Base-by-base conservation (phyloP, 192 early-diverging fungal genomes). In the Coemansia sp. region DNA sequence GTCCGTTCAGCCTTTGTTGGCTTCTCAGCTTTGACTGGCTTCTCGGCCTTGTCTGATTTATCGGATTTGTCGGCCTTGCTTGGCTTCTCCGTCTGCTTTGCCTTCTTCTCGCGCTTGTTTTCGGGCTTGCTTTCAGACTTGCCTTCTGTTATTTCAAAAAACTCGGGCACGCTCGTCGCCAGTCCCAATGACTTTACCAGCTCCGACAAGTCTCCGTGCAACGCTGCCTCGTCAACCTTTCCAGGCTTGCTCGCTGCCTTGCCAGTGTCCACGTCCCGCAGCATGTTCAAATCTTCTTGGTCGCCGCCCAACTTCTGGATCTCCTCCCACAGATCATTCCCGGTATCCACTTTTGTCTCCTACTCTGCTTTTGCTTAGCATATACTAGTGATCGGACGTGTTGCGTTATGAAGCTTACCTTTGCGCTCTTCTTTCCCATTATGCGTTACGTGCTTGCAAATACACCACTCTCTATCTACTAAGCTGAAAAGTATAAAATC, bases 241-340 rank as follows among this genome's bases (percentile, higher is more conserved):
- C 37, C 60, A 1, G 54, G 14, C 52, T 74, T 76, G 38, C 26
- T 48, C 13, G 65, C n/a, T 43, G 68, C 69, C 3, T 66, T 73
- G 29, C 60, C 79, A 14, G 84, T 85, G 23, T 81, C 77, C 9
- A 84, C 82, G 22, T 86, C 87, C 13, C 69, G 64, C 9, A 90
- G 69, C 66, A 88, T 69, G 45, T 83, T 81, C 57, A 87, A 61
- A 53, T 90, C 88, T 14, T 69, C 72, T 62, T 71, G 67, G 50
- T 73, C 69, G 16, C 88, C 88, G 47, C 88, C 88, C n/a, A 90
- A 69, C 57, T 78, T 81, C 57, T 84, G 74, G 61, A 90, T 90
- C 78, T 90, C 87, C 20, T 69, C 70, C 66, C 87, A 77, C 52
- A 90, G 77, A 27, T 1, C 69, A 16, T 43, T 55, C 10, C 52